phyloP scores from a whole-genome alignment of 176 grass and related monocot genomes.

The Musa acuminata region DNA sequence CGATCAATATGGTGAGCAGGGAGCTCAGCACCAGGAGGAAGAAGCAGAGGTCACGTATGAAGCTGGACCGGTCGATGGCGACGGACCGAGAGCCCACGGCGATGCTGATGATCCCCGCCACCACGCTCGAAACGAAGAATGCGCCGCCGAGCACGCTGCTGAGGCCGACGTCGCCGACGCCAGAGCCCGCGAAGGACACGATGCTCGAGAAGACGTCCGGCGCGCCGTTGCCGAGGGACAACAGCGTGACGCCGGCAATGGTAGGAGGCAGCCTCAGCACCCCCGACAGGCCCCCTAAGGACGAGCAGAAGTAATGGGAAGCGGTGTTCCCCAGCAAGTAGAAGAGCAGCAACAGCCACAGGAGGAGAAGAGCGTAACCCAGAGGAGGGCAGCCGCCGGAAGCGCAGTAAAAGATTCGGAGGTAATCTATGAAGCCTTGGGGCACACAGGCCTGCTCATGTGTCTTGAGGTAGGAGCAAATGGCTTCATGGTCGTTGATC shows the following conservation, averaged over 20 bases:
- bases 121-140: constrained; percentile 13
- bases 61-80: constrained; percentile 6
- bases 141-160: constrained; percentile 22
- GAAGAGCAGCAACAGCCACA: constrained; percentile 68
- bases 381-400: constrained; percentile 22
- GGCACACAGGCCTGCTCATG: constrained; percentile 35
- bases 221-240: constrained; percentile 70
- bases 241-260: constrained; percentile 68
- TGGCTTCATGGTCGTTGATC: constrained; percentile 15
- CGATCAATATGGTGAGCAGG: not conserved
- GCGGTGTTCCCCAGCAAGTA: constrained; percentile 89
- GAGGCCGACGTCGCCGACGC: constrained; percentile 24
- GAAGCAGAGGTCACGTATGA: constrained; percentile 13
- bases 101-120: constrained; percentile 8
- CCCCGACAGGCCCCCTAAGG: constrained; percentile 40
- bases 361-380: constrained; percentile 25
- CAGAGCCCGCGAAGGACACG: constrained; percentile 38
- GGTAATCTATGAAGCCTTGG: constrained; percentile 56
- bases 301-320: constrained; percentile 61
- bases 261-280: constrained; percentile 50
- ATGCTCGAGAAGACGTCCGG: constrained; percentile 82
- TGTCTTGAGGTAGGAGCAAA: constrained; percentile 39
- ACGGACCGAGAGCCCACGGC: not conserved
- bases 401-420: constrained; percentile 54
- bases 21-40: not conserved